Conservation (phyloP, 2,329 filamentous ascomycete species). For the Neofusicoccum kwambonambiense region DNA sequence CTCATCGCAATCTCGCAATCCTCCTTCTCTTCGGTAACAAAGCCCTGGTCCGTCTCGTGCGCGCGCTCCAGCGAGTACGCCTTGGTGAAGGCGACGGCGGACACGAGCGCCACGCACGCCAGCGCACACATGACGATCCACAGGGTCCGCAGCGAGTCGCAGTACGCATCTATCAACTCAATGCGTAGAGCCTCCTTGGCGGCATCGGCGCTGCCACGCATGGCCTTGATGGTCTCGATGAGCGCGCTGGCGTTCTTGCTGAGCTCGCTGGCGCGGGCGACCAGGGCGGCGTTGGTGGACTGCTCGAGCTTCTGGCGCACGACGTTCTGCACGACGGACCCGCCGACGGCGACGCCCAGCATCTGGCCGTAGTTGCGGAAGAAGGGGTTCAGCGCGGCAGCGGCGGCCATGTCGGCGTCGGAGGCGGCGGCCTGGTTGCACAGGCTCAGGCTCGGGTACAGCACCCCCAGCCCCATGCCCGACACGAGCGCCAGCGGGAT, state of each 20-base stretch:
- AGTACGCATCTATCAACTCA: conserved; percentile 26
- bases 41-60: conserved; percentile 17
- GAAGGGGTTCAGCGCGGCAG: conserved; percentile 44
- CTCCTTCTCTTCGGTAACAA: not conserved
- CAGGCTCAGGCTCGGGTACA: conserved; percentile 44
- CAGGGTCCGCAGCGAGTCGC: conserved; percentile 27
- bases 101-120: conserved; percentile 25
- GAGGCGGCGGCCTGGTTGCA: conserved; percentile 43
- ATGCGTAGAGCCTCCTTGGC: conserved; percentile 22
- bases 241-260: conserved; percentile 28
- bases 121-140: conserved; percentile 33
- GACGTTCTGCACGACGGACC: conserved; percentile 41
- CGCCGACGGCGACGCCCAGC: conserved; percentile 48
- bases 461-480: conserved; percentile 44
- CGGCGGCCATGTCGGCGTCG: conserved; percentile 41
- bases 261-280: conserved; percentile 23
- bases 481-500: conserved; percentile 44
- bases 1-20: too few relatives aligned
- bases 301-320: conserved; percentile 24
- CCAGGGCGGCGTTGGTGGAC: conserved; percentile 19
- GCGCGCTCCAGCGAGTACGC: conserved; percentile 8
- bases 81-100: conserved; percentile 20
- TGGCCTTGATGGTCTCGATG: conserved; percentile 27
- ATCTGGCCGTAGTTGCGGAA: conserved; percentile 49
- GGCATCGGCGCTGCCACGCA: conserved; percentile 19